A percentile compares a stretch with the other conserved stretches of the same genome.
These are phyloP conservation scores for Aspergillus intermedius DNA, from an alignment of 2,329 filamentous ascomycete genomes.

Conservation along the genomic window DNA sequence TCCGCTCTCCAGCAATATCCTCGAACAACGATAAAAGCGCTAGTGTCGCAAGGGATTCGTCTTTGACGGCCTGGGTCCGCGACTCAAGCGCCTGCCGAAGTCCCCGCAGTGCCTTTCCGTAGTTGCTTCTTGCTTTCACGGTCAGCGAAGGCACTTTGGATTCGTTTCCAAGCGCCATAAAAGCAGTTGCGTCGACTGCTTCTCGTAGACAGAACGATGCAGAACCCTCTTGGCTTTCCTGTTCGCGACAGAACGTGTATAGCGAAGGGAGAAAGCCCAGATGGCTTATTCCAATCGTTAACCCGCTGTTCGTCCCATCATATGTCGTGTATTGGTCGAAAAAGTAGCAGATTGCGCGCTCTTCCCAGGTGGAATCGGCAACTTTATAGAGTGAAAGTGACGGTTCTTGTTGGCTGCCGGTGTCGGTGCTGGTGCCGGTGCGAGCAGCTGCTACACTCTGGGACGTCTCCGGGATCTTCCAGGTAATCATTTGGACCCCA, in stretches of 20 bases:
- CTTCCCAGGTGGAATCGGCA: constrained; percentile 28
- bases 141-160: constrained; percentile 19
- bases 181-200: constrained; percentile 30
- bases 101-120: constrained; percentile 26
- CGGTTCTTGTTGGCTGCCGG: background rate
- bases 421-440: background rate
- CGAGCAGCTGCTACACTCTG: background rate
- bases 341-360: constrained; percentile 36
- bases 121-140: constrained; percentile 23
- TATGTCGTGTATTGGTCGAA: constrained; percentile 34
- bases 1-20: constrained; percentile 32
- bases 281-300: constrained; percentile 23
- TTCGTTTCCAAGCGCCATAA: constrained; percentile 28
- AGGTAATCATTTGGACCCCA: background rate
- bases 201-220: constrained; percentile 24
- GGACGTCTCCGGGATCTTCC: background rate
- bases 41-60: constrained; percentile 34
- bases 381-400: constrained; percentile 14
- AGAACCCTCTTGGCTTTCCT: constrained; percentile 6
- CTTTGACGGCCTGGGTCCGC: constrained; percentile 24
- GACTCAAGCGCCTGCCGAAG: constrained; percentile 24
- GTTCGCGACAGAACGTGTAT: constrained; percentile 24
- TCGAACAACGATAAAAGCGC: constrained; percentile 34
- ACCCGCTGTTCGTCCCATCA: constrained; percentile 11
- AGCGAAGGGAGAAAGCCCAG: constrained; percentile 31